These are phyloP conservation scores for Eremothecium gossypii DNA, from an alignment of 1,139 yeast species.

Conservation along the genomic window DNA sequence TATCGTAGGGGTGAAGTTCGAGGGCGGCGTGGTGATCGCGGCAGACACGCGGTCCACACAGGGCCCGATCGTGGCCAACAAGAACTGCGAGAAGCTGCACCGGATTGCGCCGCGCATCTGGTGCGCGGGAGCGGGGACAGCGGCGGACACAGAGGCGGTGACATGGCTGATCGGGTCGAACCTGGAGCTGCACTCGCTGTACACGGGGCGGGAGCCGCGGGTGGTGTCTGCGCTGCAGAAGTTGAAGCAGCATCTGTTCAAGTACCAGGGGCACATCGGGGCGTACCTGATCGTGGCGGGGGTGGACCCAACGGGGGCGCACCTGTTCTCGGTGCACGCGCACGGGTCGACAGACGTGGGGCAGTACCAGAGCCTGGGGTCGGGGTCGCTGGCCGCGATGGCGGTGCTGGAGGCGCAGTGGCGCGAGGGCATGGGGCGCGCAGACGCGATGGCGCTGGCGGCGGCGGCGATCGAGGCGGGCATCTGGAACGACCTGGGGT, in stretches of 20 bases:
- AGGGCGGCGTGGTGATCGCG: constrained; percentile 93
- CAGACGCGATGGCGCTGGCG: constrained; percentile 83
- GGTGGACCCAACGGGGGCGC: constrained; percentile 92
- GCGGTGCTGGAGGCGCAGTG: constrained; percentile 88
- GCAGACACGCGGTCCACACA: constrained; percentile 98
- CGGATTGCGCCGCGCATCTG: constrained; percentile 87
- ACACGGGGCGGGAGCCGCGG: constrained; percentile 78
- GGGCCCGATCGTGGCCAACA: constrained; percentile 93
- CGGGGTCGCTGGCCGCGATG: constrained; percentile 99
- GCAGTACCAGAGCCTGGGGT: constrained; percentile 82
- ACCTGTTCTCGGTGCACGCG: constrained; percentile 86
- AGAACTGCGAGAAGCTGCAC: constrained; percentile 94
- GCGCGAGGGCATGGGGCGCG: constrained; percentile 67
- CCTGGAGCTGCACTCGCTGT: constrained; percentile 78
- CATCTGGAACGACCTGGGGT: constrained; percentile 97
- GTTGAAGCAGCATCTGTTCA: constrained; percentile 90
- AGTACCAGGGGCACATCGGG: constrained; percentile 94
- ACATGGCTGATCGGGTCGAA: constrained; percentile 88
- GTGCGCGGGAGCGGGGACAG: constrained; percentile 99
- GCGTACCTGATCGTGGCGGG: constrained; percentile 97
- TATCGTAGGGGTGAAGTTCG: constrained; percentile 88
- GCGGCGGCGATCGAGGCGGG: constrained; percentile 95
- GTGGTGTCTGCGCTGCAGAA: constrained; percentile 90
- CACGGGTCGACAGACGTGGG: constrained; percentile 98
- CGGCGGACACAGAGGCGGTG: constrained; percentile 98